Evolutionary conservation across 192 early-diverging fungal genomes (phyloP), one percentile per base, ranked within the genome.

Genomic region (Linnemannia exigua): DNA sequence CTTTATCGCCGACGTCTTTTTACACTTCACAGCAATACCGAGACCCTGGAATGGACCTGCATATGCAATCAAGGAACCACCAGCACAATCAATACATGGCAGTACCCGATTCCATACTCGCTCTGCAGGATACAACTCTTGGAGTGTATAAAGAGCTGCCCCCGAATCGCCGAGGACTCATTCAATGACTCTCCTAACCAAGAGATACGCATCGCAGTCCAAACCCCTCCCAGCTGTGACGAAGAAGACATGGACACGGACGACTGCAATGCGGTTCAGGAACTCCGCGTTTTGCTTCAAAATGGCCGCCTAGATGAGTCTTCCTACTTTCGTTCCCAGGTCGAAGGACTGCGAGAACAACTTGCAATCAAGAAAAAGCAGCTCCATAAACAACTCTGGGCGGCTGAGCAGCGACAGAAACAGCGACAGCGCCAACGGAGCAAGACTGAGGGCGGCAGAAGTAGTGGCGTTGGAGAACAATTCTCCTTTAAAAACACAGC

Each of bases 61-160:
- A 38, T 67, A 19, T 86, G 84, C 35, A 16, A 20, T 14, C 46
- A 33, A 38, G 70, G 48, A 3, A 74, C 17, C 11, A 63, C 1
- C 22, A 76, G 70, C 15, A 22, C 28, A 16, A 72, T 79, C 38
- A 50, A 74, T 17, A 50, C 54, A 28, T 86, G 74, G 74, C 74
- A 86, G 31, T 72, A 77, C 52, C 84, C 79, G 15, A 72, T 86
- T 46, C 84, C 83, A n/a, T 86, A 77, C 78, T 76, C 76, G 35
- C 79, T 80, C 5, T 86, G 84, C 75, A 86, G 66, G 20, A 80
- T 61, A 28, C 17, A 74, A 17, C 74, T 86, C 3, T 38, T 75
- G 50, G 20, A 16, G 17, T 80, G 84, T 50, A 16, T 84, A 38
- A 36, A 84, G 47, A 19, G 50, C 0, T 84, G 82, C 31, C 50